These are phyloP conservation scores for Myxozyma melibiosi DNA, from an alignment of 805 yeast genomes.

Conservation along the genomic window DNA sequence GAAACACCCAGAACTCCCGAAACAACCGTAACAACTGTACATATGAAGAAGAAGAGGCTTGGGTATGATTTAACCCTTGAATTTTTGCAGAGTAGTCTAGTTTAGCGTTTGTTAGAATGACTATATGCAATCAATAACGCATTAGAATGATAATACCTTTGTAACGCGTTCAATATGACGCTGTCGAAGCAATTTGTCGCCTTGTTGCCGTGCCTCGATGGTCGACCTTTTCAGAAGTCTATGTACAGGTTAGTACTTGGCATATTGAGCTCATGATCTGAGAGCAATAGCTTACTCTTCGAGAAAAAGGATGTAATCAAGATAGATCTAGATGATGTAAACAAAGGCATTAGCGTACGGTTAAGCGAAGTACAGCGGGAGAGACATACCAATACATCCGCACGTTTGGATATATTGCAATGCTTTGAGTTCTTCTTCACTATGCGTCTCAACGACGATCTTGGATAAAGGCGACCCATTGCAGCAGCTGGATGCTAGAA, in stretches of 20 bases:
- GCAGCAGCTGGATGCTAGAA: neutral
- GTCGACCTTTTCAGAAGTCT: slow-evolving; percentile 22
- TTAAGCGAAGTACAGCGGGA: neutral
- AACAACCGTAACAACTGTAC: neutral
- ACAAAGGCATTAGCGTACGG: neutral
- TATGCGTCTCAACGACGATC: slow-evolving; percentile 19
- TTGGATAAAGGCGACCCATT: slow-evolving; percentile 27
- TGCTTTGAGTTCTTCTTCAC: slow-evolving; percentile 6
- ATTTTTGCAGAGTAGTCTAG: slow-evolving; percentile 12
- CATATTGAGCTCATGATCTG: neutral
- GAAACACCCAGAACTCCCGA: neutral
- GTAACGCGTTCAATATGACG: slow-evolving; percentile 26
- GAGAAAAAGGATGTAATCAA: slow-evolving; percentile 28
- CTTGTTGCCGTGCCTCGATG: slow-evolving; percentile 25
- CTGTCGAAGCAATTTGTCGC: slow-evolving; percentile 20
- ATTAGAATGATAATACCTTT: no score
- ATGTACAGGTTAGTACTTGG: neutral
- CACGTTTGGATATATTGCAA: slow-evolving; percentile 14
- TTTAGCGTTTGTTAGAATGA: no score
- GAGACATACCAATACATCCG: slow-evolving; percentile 26
- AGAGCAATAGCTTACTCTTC: slow-evolving; percentile 19
- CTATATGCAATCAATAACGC: neutral
- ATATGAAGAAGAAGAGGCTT: no score
- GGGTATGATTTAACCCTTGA: slow-evolving; percentile 12
- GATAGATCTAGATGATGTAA: slow-evolving; percentile 22